A percentile compares a stretch with the other conserved stretches of the same genome.
These are phyloP conservation scores for Leccinum disarticulatum DNA, from an alignment of 768 basidiomycete species.

Conservation along the genomic window DNA sequence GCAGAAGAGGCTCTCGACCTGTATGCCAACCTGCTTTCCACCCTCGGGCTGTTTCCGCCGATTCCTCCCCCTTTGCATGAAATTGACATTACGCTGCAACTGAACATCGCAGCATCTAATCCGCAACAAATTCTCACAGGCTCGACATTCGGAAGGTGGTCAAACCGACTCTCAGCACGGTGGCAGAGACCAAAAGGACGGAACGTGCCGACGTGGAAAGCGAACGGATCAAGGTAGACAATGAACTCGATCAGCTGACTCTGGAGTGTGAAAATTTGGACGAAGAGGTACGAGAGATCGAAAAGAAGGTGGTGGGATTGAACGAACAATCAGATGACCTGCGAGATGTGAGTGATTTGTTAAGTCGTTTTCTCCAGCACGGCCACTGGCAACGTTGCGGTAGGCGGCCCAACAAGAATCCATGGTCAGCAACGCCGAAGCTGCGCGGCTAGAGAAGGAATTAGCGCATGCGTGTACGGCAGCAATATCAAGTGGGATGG, in stretches of 20 bases:
- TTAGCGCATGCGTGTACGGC: constrained; percentile 72
- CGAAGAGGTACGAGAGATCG: constrained; percentile 71
- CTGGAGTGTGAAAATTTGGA: constrained; percentile 80
- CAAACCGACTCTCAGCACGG: constrained; percentile 70
- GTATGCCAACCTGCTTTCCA: constrained; percentile 73
- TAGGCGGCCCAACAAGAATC: constrained; percentile 81
- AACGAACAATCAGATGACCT: constrained; percentile 80
- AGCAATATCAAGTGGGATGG: constrained; percentile 78
- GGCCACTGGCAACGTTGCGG: constrained; percentile 1
- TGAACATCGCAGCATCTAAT: constrained; percentile 76
- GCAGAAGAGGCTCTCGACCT: constrained; percentile 81
- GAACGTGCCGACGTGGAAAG: constrained; percentile 72
- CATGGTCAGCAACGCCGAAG: constrained; percentile 62
- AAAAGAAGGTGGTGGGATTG: constrained; percentile 67
- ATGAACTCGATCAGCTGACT: constrained; percentile 76
- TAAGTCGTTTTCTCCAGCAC: background rate
- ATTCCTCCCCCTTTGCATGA: constrained; percentile 69
- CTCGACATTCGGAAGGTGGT: constrained; percentile 70
- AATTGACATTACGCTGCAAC: constrained; percentile 74
- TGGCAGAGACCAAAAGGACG: constrained; percentile 70
- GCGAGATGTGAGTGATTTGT: constrained; percentile 61
- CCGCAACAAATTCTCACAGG: constrained; percentile 68
- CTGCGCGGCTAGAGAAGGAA: constrained; percentile 66
- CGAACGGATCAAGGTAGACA: constrained; percentile 76
- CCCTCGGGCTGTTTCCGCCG: constrained; percentile 75